Conservation (phyloP, 2,329 filamentous ascomycete genomes). For the Venturia pyrina region DNA sequence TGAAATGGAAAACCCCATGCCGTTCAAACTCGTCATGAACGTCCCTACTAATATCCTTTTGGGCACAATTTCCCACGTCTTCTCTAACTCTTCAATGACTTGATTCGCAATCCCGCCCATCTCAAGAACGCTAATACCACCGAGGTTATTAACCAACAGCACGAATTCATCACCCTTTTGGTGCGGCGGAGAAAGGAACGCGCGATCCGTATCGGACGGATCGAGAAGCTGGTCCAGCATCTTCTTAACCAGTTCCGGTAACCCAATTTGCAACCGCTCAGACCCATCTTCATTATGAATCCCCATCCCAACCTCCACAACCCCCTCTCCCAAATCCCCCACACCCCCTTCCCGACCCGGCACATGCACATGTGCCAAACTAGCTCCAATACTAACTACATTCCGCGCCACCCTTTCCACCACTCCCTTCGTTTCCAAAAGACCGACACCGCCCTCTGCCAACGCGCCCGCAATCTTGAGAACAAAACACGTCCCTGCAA, state of each 20-base stretch:
- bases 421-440: conserved; percentile 63
- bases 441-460: conserved; percentile 52
- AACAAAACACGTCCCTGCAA: conserved; percentile 86
- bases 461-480: conserved; percentile 81
- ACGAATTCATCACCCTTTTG: conserved; percentile 53
- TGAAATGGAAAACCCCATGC: conserved; percentile 60
- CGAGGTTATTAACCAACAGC: conserved; percentile 65
- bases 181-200: conserved; percentile 48
- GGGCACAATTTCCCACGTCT: conserved; percentile 49
- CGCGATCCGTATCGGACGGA: conserved; percentile 55
- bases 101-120: conserved; percentile 63
- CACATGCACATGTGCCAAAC: conserved; percentile 84
- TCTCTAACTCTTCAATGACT: conserved; percentile 50
- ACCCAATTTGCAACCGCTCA: conserved; percentile 31
- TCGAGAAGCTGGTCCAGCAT: conserved; percentile 59
- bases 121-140: conserved; percentile 62
- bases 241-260: conserved; percentile 38
- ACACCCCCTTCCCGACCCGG: conserved; percentile 58
- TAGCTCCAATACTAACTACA: conserved; percentile 75
- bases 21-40: conserved; percentile 64
- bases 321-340: conserved; percentile 44
- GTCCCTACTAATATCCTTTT: conserved; percentile 54
- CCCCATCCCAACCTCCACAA: conserved; percentile 63
- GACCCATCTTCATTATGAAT: conserved; percentile 24
- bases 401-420: conserved; percentile 65